Conservation (phyloP, 225 moss, liverwort and hornwort genomes). For the Straminergon stramineum region DNA sequence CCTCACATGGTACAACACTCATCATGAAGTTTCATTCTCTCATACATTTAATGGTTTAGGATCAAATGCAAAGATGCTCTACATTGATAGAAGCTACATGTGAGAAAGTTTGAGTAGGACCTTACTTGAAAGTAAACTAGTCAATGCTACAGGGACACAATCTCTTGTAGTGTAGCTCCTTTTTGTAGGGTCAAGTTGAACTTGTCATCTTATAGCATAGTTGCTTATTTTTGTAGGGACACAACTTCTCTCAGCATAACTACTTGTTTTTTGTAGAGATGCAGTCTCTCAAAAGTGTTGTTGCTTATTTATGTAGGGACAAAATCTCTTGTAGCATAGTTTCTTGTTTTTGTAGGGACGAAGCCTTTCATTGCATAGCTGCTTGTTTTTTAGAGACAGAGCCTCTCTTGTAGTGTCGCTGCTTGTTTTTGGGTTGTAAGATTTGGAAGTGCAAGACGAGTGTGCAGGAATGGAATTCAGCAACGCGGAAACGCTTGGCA, state of each 20-base stretch:
- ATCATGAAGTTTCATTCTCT: background rate
- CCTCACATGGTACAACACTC: background rate
- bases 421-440: no score
- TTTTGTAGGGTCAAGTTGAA: background rate
- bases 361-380: background rate
- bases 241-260: background rate
- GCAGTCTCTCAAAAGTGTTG: background rate
- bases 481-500: background rate
- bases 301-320: background rate
- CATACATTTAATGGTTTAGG: no score
- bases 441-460: background rate
- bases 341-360: background rate
- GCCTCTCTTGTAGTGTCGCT: background rate
- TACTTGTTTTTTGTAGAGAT: background rate
- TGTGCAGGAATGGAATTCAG: background rate
- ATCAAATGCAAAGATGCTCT: background rate
- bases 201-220: no score
- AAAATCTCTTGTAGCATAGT: background rate
- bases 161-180: background rate
- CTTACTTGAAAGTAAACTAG: background rate
- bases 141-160: background rate
- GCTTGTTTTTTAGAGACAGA: background rate
- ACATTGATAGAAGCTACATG: background rate
- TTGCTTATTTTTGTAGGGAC: background rate
- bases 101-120: no score